Base-by-base conservation (phyloP, 2,329 filamentous ascomycete species). In the Chaetomiaceae sp. region DNA sequence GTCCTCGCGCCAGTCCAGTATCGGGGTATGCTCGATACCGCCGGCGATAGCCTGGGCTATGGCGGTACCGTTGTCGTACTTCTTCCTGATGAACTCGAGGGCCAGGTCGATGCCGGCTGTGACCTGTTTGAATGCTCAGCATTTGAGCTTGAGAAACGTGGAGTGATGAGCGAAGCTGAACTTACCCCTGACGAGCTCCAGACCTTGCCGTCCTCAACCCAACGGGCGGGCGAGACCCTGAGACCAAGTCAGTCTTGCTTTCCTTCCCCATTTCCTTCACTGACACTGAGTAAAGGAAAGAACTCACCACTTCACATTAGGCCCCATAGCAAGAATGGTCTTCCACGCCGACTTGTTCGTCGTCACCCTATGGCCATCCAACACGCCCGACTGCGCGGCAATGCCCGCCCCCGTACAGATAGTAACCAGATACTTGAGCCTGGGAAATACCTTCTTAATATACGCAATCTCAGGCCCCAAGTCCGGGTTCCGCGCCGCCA, bases 331-430 rank as follows among this genome's bases (percentile, higher is more conserved):
- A 2, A 69, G 77, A 8, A 80, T 76, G 58, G 67, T 67, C 7
- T 68, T 66, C 73, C 79, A 88, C 0, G 75, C 73, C 6, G 67
- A 67, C 68, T 88, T 89, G 64, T 88, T 89, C 15, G 81, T 85
- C 3, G 86, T 89, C 4, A 83, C 86, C 15, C 74, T 69, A 56
- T 70, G 72, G 0, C 81, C 80, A 55, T 87, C 76, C 27, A 89
- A 65, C 2, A 87, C 66, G 0, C 85, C 84, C 0, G 83, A 72
- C 39, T 72, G 69, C 0, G 84, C 84, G 0, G 80, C 73, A 4
- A 87, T 66, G 3, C 77, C 77, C 4, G 80, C 74, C 0, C 85
- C 85, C 1, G 83, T 89, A 66, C 86, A 89, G 1, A 89, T 75
- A 0, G 83, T 85, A 39, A 89, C 71, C 12, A 86, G 62, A 58